Evolutionary conservation across 2,329 filamentous ascomycete species (phyloP).

Genomic region (Monilinia polystroma): DNA sequence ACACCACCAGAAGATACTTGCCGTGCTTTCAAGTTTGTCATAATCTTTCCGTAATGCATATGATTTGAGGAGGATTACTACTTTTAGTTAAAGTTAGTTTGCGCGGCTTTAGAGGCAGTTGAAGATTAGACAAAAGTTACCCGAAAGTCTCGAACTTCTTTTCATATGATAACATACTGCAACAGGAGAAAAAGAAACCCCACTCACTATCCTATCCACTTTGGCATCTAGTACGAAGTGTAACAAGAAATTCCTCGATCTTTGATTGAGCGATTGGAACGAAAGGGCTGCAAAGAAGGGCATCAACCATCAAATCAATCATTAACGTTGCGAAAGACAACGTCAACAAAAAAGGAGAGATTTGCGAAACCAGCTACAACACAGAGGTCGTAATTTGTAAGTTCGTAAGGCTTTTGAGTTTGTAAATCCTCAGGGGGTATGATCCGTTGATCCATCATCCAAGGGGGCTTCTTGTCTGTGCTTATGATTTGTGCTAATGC

Average conservation of each 20-base stretch:
- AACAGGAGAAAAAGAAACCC: background rate
- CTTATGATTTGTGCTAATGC: slow-evolving; percentile 3
- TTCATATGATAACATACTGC: too few species aligned
- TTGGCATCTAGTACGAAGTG: background rate
- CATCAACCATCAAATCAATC: too few species aligned
- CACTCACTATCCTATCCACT: background rate
- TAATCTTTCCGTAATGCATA: background rate
- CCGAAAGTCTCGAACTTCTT: slow-evolving; percentile 2
- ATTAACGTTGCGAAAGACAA: background rate
- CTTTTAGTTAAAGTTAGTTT: background rate
- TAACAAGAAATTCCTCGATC: background rate
- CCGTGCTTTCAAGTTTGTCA: background rate
- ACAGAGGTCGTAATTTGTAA: background rate
- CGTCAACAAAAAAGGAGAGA: background rate
- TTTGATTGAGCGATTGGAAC: background rate
- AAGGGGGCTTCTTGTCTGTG: slow-evolving; percentile 1
- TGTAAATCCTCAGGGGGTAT: slow-evolving; percentile 7
- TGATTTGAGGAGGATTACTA: background rate
- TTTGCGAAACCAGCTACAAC: background rate
- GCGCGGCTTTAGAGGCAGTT: background rate
- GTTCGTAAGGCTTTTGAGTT: background rate
- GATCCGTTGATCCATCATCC: background rate
- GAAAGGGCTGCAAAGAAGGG: background rate
- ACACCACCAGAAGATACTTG: slow-evolving; percentile 1
- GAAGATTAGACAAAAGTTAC: background rate